A percentile compares a stretch with the other conserved stretches of the same genome.
Conservation (phyloP, 2,329 filamentous ascomycete species). For the Lasiodiplodia citricola region DNA sequence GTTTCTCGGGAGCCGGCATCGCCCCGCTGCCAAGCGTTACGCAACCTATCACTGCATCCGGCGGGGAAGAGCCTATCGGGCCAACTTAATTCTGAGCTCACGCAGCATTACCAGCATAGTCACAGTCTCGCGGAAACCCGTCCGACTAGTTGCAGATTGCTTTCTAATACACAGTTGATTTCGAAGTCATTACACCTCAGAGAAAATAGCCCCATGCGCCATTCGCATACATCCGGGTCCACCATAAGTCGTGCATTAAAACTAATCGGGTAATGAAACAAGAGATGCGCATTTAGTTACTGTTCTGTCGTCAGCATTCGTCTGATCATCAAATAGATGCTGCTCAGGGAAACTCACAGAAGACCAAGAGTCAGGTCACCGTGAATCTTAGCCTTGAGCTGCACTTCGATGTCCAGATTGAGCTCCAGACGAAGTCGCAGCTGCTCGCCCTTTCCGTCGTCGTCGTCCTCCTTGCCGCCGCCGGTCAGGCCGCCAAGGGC, state of each 20-base stretch:
- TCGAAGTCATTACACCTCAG: constrained; percentile 7
- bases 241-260: constrained; percentile 17
- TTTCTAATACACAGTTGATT: constrained; percentile 9
- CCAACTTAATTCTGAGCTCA: constrained; percentile 16
- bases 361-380: constrained; percentile 66
- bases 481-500: constrained; percentile 56
- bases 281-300: constrained; percentile 23
- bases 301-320: constrained; percentile 16
- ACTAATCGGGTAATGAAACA: constrained; percentile 2
- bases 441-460: constrained; percentile 52
- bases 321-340: background rate
- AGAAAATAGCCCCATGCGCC: constrained; percentile 12
- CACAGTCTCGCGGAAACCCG: background rate
- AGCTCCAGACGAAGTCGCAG: constrained; percentile 63
- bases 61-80: constrained; percentile 12
- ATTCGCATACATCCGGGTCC: constrained; percentile 11
- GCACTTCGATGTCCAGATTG: constrained; percentile 67
- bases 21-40: constrained; percentile 7
- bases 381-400: constrained; percentile 69
- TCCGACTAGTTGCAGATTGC: constrained; percentile 8
- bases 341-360: constrained; percentile 47
- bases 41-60: background rate
- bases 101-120: background rate
- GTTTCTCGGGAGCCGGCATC: constrained; percentile 8
- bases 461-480: constrained; percentile 41